Base-by-base conservation (phyloP, 768 basidiomycete genomes). In the Tylopilus intermedius region DNA sequence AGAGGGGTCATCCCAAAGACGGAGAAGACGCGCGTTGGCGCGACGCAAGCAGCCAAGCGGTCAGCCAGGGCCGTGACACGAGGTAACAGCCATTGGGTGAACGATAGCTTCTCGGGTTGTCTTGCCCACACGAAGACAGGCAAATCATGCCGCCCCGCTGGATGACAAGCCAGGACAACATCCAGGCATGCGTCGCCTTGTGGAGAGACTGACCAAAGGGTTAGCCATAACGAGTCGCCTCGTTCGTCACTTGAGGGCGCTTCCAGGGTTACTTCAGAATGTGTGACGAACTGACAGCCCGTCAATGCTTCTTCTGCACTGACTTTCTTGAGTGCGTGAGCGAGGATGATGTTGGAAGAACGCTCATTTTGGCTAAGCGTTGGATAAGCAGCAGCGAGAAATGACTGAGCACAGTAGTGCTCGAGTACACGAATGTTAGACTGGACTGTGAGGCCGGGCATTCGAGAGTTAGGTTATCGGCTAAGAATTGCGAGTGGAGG, bases 91-190 rank as follows among this genome's bases (percentile, higher is more conserved):
- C 65, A 65, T 27, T 49, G 65, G n/a, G 47, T 29, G 13, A 52
- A 67, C 14, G 72, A 51, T 2, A 60, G 50, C 51, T 62, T 58
- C 14, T 62, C 54, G 42, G 51, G 62, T 21, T 65, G 67, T 8
- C 72, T 67, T 15, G 73, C 67, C 75, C 77, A 81, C 37, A 82
- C 56, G 62, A 82, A 83, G 50, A 81, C 66, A 27, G 80, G 82
- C 49, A 80, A 72, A 43, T 76, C 68, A 45, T 80, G 76, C 41
- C 74, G 56, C 18, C 68, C 70, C 52, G 71, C 74, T 43, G 65
- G 65, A 45, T 76, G 72, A 58, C 79, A 82, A 11, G 80, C 71
- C 41, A 83, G 49, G 37, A 77, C 70, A 39, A 79, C 55, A 24
- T 78, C 74, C 43, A 79, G 71, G 1, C 64, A 64, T 22, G 58